These are phyloP conservation scores for Rhizopus delemar DNA, from an alignment of 371 early-diverging fungal species.

Conservation along the genomic window DNA sequence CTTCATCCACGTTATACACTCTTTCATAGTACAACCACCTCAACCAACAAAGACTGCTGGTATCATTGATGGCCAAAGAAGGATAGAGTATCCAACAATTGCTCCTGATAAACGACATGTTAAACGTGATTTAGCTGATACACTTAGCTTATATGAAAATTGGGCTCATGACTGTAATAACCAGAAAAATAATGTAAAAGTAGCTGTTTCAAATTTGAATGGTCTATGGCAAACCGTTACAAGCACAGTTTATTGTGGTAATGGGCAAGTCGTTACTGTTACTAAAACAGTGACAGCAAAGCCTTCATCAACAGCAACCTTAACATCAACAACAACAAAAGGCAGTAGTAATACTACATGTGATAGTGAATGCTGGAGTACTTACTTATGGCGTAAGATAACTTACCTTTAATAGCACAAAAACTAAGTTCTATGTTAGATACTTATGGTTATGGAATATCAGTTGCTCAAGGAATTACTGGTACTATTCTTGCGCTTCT, in stretches of 20 bases:
- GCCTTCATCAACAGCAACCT: slow-evolving; percentile 7
- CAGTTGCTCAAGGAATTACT: slow-evolving; percentile 34
- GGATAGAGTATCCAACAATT: slow-evolving; percentile 12
- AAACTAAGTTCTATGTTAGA: slow-evolving; percentile 13
- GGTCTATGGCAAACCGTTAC: slow-evolving; percentile 32
- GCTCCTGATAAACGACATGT: slow-evolving; percentile 1
- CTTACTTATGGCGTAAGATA: slow-evolving; percentile 31
- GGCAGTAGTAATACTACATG: slow-evolving; percentile 10
- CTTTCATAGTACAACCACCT: too few relatives aligned
- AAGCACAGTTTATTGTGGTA: slow-evolving; percentile 32
- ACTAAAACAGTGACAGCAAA: slow-evolving; percentile 30
- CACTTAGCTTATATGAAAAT: slow-evolving; percentile 28
- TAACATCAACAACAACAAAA: slow-evolving; percentile 11
- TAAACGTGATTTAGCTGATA: slow-evolving; percentile 30
- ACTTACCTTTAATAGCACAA: background rate
- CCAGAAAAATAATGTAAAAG: slow-evolving; percentile 11
- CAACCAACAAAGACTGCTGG: too few relatives aligned
- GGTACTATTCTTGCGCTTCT: slow-evolving; percentile 36
- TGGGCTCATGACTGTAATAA: slow-evolving; percentile 28
- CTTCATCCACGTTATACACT: background rate
- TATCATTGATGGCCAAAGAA: background rate
- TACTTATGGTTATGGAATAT: slow-evolving; percentile 38
- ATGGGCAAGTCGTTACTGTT: slow-evolving; percentile 22
- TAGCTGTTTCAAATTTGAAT: slow-evolving; percentile 23
- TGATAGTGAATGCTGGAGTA: slow-evolving; percentile 34